Base-by-base conservation (phyloP, 345 rosid genomes). In the Sisymbrium irio region DNA sequence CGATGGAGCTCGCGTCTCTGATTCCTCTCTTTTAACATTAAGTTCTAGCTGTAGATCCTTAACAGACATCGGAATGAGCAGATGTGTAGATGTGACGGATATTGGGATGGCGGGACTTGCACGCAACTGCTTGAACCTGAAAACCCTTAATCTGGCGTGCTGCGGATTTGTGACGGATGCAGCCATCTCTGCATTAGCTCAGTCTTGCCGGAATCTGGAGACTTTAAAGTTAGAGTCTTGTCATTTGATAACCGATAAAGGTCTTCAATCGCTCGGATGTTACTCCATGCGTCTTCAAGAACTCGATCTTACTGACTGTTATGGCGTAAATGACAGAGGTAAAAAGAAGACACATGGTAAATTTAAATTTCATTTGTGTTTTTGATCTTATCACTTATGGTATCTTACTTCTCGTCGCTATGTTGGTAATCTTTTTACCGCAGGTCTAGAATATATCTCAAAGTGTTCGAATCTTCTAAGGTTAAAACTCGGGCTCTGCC, bases 231-330 rank as follows among this genome's bases (percentile, higher is more conserved):
- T 94, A 41, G 98, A 94, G 82, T 84, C 96, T 49, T 94, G 98
- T 79, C 79, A 81, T 83, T 76, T 81, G 89, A 84, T 94, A 79
- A 86, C 96, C 0, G 95, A 91, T 59, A 91, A 82, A 82, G 83
- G 96, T 81, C 87, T 94, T 63, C 78, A 79, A 46, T 82, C 82
- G 61, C 83, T 94, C 11, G 96, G 96, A 66, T 82, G 80, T 3
- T 74, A 30, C 83, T 89, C 91, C 64, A 67, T 59, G 65, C 78
- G 51, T 44, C 92, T 94, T 37, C 79, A 86, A 80, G 97, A 91
- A 77, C 84, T 94, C 62, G 98, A 94, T 82, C 92, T 94, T 63
- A 94, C 98, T 0, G 98, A 94, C 55, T 91, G 97, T 74, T 59
- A 53, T 28, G 83, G 90, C 5, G 77, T 89, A 69, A 89, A 85